A percentile compares a stretch with the other conserved stretches of the same genome.
phyloP scores from a whole-genome alignment of 202 grass and related monocot species.

The Alloteropsis angusta region DNA sequence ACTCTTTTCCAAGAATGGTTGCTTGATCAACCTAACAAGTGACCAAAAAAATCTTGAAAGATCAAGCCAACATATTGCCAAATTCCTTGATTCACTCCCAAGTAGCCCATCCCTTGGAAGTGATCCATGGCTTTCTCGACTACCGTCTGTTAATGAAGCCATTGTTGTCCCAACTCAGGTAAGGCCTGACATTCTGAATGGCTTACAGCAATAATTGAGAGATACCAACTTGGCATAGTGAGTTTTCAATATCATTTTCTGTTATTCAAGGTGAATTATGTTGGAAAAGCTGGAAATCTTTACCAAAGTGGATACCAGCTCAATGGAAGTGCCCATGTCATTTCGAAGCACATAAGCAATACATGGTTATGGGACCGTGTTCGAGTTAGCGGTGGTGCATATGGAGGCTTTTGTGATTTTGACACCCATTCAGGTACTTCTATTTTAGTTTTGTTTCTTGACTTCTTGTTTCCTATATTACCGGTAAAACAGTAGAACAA shows the following conservation, averaged over 20 bases:
- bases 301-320: slow-evolving; percentile 94
- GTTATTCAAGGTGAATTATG: slow-evolving; percentile 87
- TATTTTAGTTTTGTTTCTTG: not conserved
- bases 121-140: slow-evolving; percentile 60
- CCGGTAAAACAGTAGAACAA: not conserved
- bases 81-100: slow-evolving; percentile 89
- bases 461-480: not conserved
- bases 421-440: slow-evolving; percentile 85
- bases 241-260: slow-evolving; percentile 21
- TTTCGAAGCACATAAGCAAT: slow-evolving; percentile 94
- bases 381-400: slow-evolving; percentile 95
- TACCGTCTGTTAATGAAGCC: slow-evolving; percentile 80
- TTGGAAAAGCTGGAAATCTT: slow-evolving; percentile 91
- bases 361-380: slow-evolving; percentile 96
- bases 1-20: slow-evolving; percentile 63
- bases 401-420: slow-evolving; percentile 99
- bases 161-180: slow-evolving; percentile 95
- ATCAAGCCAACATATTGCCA: slow-evolving; percentile 59
- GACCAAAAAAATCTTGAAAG: slow-evolving; percentile 85
- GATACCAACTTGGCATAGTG: not conserved
- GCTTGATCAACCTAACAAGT: slow-evolving; percentile 79
- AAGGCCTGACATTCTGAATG: slow-evolving; percentile 10
- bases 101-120: slow-evolving; percentile 33
- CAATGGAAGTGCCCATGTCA: slow-evolving; percentile 90
- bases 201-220: slow-evolving; percentile 7